phyloP scores from a whole-genome alignment of 495 filamentous ascomycete genomes.

The Tirmania nivea region DNA sequence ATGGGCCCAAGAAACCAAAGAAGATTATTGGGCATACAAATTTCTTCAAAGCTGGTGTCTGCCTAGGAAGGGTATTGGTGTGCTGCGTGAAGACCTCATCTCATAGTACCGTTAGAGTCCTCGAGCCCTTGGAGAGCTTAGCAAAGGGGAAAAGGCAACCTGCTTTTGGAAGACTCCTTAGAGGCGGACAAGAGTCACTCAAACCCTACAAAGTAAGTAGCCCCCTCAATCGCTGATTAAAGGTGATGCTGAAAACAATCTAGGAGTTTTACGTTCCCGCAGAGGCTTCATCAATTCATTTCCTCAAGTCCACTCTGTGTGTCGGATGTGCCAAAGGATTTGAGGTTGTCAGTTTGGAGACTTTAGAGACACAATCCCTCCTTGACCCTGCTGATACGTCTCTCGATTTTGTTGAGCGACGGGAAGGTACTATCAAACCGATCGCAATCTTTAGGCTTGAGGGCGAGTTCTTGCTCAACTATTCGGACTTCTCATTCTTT shows the following conservation, averaged over 20 bases:
- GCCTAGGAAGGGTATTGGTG: conserved; percentile 79
- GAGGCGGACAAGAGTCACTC: conserved; percentile 74
- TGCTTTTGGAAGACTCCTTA: conserved; percentile 85
- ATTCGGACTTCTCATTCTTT: conserved; percentile 96
- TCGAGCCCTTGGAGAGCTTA: conserved; percentile 83
- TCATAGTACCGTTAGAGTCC: conserved; percentile 90
- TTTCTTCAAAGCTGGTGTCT: conserved; percentile 95
- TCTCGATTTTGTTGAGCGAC: conserved; percentile 81
- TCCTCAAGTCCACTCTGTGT: conserved; percentile 87
- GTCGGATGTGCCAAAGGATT: conserved; percentile 90
- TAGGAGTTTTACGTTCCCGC: conserved; percentile 95
- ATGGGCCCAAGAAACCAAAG: conserved; percentile 69
- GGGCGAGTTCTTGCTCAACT: conserved; percentile 92
- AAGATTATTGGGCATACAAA: conserved; percentile 94
- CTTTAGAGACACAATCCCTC: conserved; percentile 86
- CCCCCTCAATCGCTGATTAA: too few species aligned
- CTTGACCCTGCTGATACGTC: conserved; percentile 97
- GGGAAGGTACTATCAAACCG: conserved; percentile 69
- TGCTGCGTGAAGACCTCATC: conserved; percentile 84
- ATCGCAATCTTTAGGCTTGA: conserved; percentile 94
- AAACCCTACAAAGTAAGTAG: conserved; percentile 65
- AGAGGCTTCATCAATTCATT: conserved; percentile 90
- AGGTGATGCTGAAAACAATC: background rate
- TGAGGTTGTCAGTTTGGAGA: conserved; percentile 91
- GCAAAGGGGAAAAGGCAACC: conserved; percentile 75